Base-by-base conservation (phyloP, 352 stramenopile species). In the Bremia lactucae region DNA sequence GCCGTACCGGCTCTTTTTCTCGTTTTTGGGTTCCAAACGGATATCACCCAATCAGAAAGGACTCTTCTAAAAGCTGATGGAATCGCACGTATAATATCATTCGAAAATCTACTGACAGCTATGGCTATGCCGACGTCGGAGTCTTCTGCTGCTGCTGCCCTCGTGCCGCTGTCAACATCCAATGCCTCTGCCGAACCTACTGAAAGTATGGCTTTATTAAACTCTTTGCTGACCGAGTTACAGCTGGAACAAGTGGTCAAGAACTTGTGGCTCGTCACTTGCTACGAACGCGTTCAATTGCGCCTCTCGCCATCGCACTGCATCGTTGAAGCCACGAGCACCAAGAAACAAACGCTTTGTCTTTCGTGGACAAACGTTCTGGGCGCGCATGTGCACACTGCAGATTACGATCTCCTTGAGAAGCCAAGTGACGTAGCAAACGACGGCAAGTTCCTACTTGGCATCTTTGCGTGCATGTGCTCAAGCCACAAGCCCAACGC, bases 361-460 rank as follows among this genome's bases (percentile, higher is more conserved):
- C 31, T 81, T 26, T 24, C 37, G 18, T 84, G 72, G 72, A 38
- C 36, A 13, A 66, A 79, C 34, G 56, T 84, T 8, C 51, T 84
- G 14, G 72, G 72, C 28, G 66, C 57, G 2, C 72, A 84, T 51
- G 45, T 83, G 39, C 49, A 74, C 40, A 75, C 64, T 6, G 39
- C 49, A 5, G 55, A 65, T 16, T 68, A 68, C 10, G 60, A 68
- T 23, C 65, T 64, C 31, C 36, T 81, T 19, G 16, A 52, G 14
- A 15, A 35, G 9, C 50, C 55, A 6, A 18, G 55, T 18, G 54
- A 62, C n/a, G 11, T 44, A 16, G 16, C 20, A 2, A 29, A 31
- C 11, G 31, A 47, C 6, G 36, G 44, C 8, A 54, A 49, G 15
- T 83, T 76, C 52, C 31, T 73, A 2, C 36, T 83, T 15, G 62